Evolutionary conservation across 306 rosid genomes (phyloP).

Genomic region (Quercus cerris): DNA sequence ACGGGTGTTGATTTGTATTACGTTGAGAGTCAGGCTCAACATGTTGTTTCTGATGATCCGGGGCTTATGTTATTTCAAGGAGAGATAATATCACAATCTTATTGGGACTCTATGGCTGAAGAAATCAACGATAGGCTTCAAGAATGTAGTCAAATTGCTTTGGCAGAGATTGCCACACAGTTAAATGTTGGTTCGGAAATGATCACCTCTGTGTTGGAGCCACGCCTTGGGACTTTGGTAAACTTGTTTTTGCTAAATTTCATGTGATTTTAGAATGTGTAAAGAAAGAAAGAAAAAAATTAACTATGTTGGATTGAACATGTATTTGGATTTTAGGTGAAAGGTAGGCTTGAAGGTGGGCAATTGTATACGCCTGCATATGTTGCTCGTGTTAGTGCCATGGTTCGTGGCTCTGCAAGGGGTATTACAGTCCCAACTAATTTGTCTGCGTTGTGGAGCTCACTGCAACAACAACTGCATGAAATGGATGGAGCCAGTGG

Average conservation of each 20-base stretch:
- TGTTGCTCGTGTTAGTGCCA: slow-evolving; percentile 82
- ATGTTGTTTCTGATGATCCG: slow-evolving; percentile 44
- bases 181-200: slow-evolving; percentile 79
- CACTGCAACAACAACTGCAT: slow-evolving; percentile 77
- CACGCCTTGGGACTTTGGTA: slow-evolving; percentile 83
- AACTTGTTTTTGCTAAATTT: slow-evolving; percentile 11
- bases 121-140: slow-evolving; percentile 95
- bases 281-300: neutral
- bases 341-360: slow-evolving; percentile 99
- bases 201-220: slow-evolving; percentile 74
- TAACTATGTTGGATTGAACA: neutral
- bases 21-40: slow-evolving; percentile 80
- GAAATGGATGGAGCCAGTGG: slow-evolving; percentile 85
- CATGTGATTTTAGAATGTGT: slow-evolving; percentile 12
- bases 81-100: slow-evolving; percentile 74
- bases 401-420: slow-evolving; percentile 95
- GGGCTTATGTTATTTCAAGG: slow-evolving; percentile 82
- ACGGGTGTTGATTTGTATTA: slow-evolving; percentile 87
- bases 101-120: slow-evolving; percentile 87
- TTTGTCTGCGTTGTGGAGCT: slow-evolving; percentile 72
- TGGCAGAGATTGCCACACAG: slow-evolving; percentile 87
- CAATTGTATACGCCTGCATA: slow-evolving; percentile 97
- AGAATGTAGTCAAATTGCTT: slow-evolving; percentile 89
- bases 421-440: slow-evolving; percentile 79
- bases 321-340: slow-evolving; percentile 51